phyloP scores from a whole-genome alignment of 306 rosid species.

The Cicer cuneatum region DNA sequence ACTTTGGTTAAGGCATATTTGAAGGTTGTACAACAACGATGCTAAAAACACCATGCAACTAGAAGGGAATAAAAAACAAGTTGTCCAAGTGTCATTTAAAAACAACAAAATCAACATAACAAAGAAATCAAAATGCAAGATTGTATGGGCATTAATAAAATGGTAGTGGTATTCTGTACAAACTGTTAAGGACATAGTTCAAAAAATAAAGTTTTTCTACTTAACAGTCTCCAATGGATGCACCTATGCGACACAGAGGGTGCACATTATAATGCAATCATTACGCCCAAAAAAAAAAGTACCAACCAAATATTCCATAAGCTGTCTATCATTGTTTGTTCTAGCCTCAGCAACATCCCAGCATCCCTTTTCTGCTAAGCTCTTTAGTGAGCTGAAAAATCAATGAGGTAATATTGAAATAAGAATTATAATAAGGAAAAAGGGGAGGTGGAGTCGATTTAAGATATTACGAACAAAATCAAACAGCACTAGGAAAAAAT shows the following conservation, averaged over 20 bases:
- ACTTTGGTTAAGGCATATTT: constrained; percentile 4
- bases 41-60: constrained; percentile 25
- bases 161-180: not conserved
- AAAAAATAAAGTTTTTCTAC: constrained; percentile 16
- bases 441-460: constrained; percentile 18
- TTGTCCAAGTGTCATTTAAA: not conserved
- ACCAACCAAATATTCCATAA: constrained; percentile 91
- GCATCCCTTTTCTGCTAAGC: constrained; percentile 90
- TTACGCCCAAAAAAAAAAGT: constrained; percentile 25
- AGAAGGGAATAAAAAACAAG: constrained; percentile 29
- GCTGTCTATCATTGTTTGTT: constrained; percentile 70
- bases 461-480: constrained; percentile 40
- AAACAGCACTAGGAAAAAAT: constrained; percentile 25
- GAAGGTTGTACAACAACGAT: constrained; percentile 22
- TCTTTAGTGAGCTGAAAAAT: constrained; percentile 74
- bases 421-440: constrained; percentile 26
- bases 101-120: constrained; percentile 23
- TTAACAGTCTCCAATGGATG: constrained; percentile 16
- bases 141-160: constrained; percentile 6
- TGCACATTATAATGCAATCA: constrained; percentile 32
- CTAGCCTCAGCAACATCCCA: constrained; percentile 98
- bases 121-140: constrained; percentile 19
- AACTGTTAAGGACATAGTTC: constrained; percentile 31
- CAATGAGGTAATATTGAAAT: constrained; percentile 37
- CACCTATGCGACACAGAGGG: not conserved